These are phyloP conservation scores for Asparagopsis taxiformis DNA, from an alignment of 31 red algal genomes.

Conservation along the genomic window DNA sequence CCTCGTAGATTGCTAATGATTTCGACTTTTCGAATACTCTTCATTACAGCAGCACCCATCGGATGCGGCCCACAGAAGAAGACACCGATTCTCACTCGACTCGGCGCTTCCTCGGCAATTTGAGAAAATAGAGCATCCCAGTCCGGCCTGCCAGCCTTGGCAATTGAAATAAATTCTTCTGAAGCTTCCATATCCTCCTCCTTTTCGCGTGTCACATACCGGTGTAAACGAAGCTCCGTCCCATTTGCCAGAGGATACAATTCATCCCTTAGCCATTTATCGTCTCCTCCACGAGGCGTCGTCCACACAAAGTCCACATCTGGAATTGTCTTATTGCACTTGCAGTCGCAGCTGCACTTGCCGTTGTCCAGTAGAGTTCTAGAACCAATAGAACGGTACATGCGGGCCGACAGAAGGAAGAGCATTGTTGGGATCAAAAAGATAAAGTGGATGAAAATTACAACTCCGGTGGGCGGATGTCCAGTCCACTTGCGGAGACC, in stretches of 20 bases:
- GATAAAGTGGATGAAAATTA: slow-evolving; percentile 7
- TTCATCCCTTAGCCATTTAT: slow-evolving; percentile 65
- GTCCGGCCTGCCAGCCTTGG: slow-evolving; percentile 59
- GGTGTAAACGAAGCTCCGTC: slow-evolving; percentile 43
- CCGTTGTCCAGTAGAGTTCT: neutral
- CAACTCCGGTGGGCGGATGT: neutral
- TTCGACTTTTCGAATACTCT: slow-evolving; percentile 29
- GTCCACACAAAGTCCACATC: slow-evolving; percentile 90
- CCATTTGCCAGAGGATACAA: slow-evolving; percentile 38
- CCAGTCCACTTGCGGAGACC: neutral
- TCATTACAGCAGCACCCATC: slow-evolving; percentile 63
- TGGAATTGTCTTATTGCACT: slow-evolving; percentile 9
- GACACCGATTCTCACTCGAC: slow-evolving; percentile 45
- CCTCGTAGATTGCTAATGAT: slow-evolving; percentile 36
- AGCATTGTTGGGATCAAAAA: neutral
- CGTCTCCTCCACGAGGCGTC: slow-evolving; percentile 41
- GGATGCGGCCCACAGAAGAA: slow-evolving; percentile 86
- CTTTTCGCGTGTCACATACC: slow-evolving; percentile 68
- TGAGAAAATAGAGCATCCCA: slow-evolving; percentile 61
- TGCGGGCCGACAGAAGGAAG: neutral
- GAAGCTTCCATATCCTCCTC: slow-evolving; percentile 22
- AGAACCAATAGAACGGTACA: slow-evolving; percentile 8
- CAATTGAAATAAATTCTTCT: slow-evolving; percentile 2
- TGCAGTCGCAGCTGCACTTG: slow-evolving; percentile 3
- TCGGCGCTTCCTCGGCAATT: slow-evolving; percentile 32